Base-by-base conservation (phyloP, 108 stramenopile species). In the Nannochloropsis oceanica region DNA sequence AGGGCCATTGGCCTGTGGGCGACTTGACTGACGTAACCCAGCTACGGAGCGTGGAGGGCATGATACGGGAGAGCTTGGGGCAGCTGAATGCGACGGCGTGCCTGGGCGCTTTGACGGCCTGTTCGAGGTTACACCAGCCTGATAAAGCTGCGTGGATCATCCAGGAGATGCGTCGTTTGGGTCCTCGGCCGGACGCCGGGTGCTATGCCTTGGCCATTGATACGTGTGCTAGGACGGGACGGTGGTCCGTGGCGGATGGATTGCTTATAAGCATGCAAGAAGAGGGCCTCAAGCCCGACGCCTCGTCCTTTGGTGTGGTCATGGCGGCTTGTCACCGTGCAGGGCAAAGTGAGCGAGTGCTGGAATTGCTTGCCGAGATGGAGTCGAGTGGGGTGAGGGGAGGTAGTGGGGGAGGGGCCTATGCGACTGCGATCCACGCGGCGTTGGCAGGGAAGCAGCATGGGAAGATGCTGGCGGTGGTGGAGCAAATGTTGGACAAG, bases 321-420 rank as follows among this genome's bases (percentile, higher is more conserved):
- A 73, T 73, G 59, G 59, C 59, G 22, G 59, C 59, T n/a, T 86
- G 86, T 43, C 81, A 43, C 82, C 50, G 86, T 7, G 86, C 82
- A 26, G 86, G 86, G 10, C 81, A 82, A 14, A 46, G 59, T 44
- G 86, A 86, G 42, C 46, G 82, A 1, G 81, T 81, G 25, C 46
- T 86, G 42, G 43, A 25, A 13, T 59, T 86, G 42, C 73, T 86
- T 27, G 42, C 42, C 18, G 82, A 82, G 79, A 86, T 86, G 86
- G 50, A 20, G 73, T 42, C 59, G n/a, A 73, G 50, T 26, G 86
- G 86, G 43, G 25, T 82, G 42, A 18, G 26, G 59, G 59, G 59
- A 73, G 59, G 59, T 7, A 73, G n/a, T n/a, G 22, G 59, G 59
- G 59, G 59, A 73, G 59, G 59, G 9, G 59, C 59, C 22, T 73